A percentile compares a stretch with the other conserved stretches of the same genome.
These are phyloP conservation scores for Auricularia sp. DNA, from an alignment of 768 basidiomycete species.

Conservation along the genomic window DNA sequence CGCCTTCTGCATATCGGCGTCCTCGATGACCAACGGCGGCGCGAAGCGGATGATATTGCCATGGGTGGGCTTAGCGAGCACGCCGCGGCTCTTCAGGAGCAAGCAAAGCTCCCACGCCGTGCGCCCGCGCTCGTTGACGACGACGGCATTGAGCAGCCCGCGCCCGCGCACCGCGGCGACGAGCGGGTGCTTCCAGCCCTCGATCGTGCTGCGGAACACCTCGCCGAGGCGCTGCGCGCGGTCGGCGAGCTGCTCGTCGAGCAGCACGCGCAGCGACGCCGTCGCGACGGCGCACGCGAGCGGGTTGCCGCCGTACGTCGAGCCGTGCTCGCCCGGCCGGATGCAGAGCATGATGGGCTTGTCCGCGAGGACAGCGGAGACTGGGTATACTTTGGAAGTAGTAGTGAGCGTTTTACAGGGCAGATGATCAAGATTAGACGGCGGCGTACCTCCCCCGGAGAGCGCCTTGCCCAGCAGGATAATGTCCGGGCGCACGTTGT, in stretches of 20 bases:
- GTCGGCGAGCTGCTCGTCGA: conserved; percentile 75
- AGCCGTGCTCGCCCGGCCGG: conserved; percentile 89
- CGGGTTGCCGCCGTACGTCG: conserved; percentile 96
- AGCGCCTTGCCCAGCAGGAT: conserved; percentile 92
- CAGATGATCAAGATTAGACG: neutral
- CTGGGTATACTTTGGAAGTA: conserved; percentile 91
- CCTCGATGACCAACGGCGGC: conserved; percentile 89
- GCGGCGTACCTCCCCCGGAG: conserved; percentile 77
- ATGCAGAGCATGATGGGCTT: conserved; percentile 92
- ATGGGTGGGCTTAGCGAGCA: conserved; percentile 94
- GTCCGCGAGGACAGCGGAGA: conserved; percentile 88
- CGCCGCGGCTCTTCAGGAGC: conserved; percentile 79
- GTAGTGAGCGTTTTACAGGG: neutral
- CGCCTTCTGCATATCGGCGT: conserved; percentile 68
- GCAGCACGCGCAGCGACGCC: conserved; percentile 82
- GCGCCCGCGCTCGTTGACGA: conserved; percentile 84
- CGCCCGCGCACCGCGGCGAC: conserved; percentile 73
- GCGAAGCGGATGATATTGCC: conserved; percentile 93
- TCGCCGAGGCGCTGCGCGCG: conserved; percentile 73
- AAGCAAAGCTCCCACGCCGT: conserved; percentile 96
- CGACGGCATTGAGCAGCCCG: conserved; percentile 86
- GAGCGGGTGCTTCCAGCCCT: conserved; percentile 54
- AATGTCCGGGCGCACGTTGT: conserved; percentile 81
- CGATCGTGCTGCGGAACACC: conserved; percentile 60
- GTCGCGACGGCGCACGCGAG: conserved; percentile 94